Evolutionary conservation across 2,329 filamentous ascomycete genomes (phyloP).

Genomic region (Sclerotinia trifoliorum): DNA sequence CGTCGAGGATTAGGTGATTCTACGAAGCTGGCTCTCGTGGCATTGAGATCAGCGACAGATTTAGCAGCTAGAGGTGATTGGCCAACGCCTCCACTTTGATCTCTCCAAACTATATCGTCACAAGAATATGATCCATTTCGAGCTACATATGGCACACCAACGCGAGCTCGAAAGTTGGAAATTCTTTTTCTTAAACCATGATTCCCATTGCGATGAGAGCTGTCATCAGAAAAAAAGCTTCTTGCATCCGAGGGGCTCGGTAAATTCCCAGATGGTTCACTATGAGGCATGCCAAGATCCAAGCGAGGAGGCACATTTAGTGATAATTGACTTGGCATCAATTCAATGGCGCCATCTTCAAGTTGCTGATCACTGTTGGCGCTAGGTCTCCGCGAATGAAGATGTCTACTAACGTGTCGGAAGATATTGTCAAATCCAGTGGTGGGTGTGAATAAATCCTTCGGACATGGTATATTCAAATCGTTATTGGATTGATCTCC

Average conservation of each 20-base stretch:
- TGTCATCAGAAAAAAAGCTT: conserved; percentile 44
- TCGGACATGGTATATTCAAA: conserved; percentile 35
- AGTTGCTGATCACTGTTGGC: conserved; percentile 27
- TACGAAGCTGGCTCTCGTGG: conserved; percentile 24
- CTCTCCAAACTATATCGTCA: conserved; percentile 36
- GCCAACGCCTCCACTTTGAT: conserved; percentile 23
- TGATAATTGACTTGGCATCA: conserved; percentile 14
- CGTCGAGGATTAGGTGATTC: conserved; percentile 26
- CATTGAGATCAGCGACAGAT: conserved; percentile 32
- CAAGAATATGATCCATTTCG: conserved; percentile 34
- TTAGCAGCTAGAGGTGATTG: conserved; percentile 24
- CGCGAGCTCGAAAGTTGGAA: conserved; percentile 34
- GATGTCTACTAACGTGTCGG: conserved; percentile 34
- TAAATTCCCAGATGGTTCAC: conserved; percentile 26
- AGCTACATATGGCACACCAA: conserved; percentile 33
- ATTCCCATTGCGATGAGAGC: conserved; percentile 35
- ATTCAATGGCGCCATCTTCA: conserved; percentile 17
- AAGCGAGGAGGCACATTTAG: conserved; percentile 22
- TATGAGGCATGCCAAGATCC: conserved; percentile 16
- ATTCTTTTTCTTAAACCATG: conserved; percentile 35
- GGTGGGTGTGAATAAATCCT: conserved; percentile 39
- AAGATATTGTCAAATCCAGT: conserved; percentile 37
- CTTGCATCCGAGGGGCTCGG: conserved; percentile 34
- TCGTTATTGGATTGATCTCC: conserved; percentile 29
- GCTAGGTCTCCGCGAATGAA: conserved; percentile 34